Evolutionary conservation across 2,329 filamentous ascomycete species (phyloP), one percentile per base, ranked within the genome.

Genomic region (Fusarium sp.): DNA sequence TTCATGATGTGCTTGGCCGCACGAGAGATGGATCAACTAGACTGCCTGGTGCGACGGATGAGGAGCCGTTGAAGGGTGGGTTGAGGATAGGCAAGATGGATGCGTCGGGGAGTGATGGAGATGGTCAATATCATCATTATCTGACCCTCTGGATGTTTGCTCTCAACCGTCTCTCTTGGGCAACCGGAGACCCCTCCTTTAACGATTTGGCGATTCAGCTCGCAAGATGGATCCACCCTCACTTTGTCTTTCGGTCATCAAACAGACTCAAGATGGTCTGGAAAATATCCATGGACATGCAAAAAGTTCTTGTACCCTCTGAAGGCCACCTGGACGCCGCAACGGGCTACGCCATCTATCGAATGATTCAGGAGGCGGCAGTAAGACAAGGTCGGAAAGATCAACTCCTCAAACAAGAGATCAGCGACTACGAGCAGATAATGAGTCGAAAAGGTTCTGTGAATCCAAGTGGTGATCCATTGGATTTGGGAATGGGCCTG

Each of bases 141-240:
- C 82, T 91, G 22, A 91, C 88, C 0, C 76, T 91, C 6, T 92
- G 89, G 89, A 90, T 91, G 88, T 91, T 90, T 77, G 88, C 89
- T 2, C 82, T 91, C 6, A 90, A 89, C 75, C 83, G 89, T 2
- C 81, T 90, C 45, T 83, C 86, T 0, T 69, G 86, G 39, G 88
- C 87, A 4, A 84, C 85, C 1, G 82, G 81, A 0, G 84, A 90
- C 24, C 74, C 78, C 11, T 74, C 69, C 9, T 91, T 86, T 71
- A 90, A 90, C 70, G 80, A 82, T 31, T 82, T 87, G 60, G 89
- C 88, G 0, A 82, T 90, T 4, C 81, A 86, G 66, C 80, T 91
- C 13, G 89, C 88, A 6, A 83, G 83, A 71, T 85, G 87, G 0
- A 86, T 90, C 10, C 88, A 91, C 66, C 85, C 85, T 8, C 83